Evolutionary conservation across 2,329 filamentous ascomycete genomes (phyloP).

Genomic region (Penicillium frequentans): DNA sequence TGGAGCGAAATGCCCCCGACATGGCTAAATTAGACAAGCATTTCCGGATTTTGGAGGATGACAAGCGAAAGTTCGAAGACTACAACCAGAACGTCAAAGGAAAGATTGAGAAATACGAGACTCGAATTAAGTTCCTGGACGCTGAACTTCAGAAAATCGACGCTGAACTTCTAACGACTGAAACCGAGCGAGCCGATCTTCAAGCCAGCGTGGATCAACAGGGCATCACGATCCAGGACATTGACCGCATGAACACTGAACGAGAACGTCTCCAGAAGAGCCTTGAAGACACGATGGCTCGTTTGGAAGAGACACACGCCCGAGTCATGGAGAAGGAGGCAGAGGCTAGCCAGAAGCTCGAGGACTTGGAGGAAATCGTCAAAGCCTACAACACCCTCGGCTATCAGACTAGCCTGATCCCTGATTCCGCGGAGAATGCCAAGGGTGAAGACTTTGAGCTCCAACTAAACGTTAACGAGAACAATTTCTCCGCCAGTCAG

Average conservation of each 20-base stretch:
- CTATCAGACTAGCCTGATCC: constrained; percentile 91
- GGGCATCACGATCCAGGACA: constrained; percentile 95
- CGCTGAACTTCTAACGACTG: constrained; percentile 72
- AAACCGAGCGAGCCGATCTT: constrained; percentile 75
- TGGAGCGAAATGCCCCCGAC: constrained; percentile 83
- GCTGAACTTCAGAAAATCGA: constrained; percentile 80
- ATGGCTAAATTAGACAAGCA: constrained; percentile 81
- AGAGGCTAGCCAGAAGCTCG: constrained; percentile 82
- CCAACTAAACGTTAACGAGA: constrained; percentile 74
- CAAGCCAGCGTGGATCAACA: constrained; percentile 88
- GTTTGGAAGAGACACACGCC: constrained; percentile 82
- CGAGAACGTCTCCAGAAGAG: constrained; percentile 89
- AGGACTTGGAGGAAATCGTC: constrained; percentile 87
- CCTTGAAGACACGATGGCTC: constrained; percentile 71
- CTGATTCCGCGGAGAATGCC: constrained; percentile 78
- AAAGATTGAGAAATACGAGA: constrained; percentile 86
- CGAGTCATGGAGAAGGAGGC: constrained; percentile 80
- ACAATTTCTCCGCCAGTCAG: constrained; percentile 70
- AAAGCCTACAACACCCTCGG: constrained; percentile 92
- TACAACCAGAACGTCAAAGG: constrained; percentile 84
- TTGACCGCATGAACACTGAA: constrained; percentile 97
- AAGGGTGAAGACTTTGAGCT: constrained; percentile 85
- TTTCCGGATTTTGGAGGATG: constrained; percentile 91
- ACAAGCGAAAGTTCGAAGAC: constrained; percentile 90
- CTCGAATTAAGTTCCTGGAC: constrained; percentile 76